A percentile compares a stretch with the other conserved stretches of the same genome.
Evolutionary conservation across 2,329 filamentous ascomycete genomes (phyloP).

Genomic region (Xylariomycetidae sp.): DNA sequence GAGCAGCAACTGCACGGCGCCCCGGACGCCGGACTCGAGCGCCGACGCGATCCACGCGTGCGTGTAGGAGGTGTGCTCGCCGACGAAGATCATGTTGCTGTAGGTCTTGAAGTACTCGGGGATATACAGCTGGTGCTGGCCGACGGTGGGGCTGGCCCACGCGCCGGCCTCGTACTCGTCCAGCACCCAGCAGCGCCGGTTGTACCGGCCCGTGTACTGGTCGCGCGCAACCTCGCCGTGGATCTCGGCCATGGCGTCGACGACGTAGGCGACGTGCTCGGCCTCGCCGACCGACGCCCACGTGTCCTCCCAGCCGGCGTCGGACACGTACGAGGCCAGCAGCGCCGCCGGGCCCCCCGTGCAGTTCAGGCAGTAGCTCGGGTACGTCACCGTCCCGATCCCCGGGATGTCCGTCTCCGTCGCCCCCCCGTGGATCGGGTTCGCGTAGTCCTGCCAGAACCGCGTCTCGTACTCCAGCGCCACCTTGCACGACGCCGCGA

Average conservation of each 20-base stretch:
- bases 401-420: slow-evolving; percentile 51
- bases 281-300: slow-evolving; percentile 45
- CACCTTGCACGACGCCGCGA: slow-evolving; percentile 47
- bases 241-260: slow-evolving; percentile 62
- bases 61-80: slow-evolving; percentile 65
- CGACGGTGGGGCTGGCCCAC: slow-evolving; percentile 55
- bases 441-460: slow-evolving; percentile 47
- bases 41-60: slow-evolving; percentile 66
- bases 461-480: slow-evolving; percentile 63
- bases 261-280: slow-evolving; percentile 57
- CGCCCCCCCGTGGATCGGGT: slow-evolving; percentile 58
- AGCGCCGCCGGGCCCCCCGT: slow-evolving; percentile 57
- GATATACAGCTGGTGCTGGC: slow-evolving; percentile 63
- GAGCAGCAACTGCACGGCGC: slow-evolving; percentile 57
- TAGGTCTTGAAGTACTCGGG: slow-evolving; percentile 70
- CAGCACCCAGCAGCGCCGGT: slow-evolving; percentile 59
- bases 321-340: slow-evolving; percentile 52
- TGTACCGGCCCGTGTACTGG: slow-evolving; percentile 59
- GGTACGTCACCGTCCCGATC: slow-evolving; percentile 60
- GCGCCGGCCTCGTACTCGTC: slow-evolving; percentile 56
- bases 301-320: slow-evolving; percentile 28
- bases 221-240: slow-evolving; percentile 54
- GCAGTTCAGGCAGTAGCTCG: slow-evolving; percentile 59
- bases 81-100: slow-evolving; percentile 61
- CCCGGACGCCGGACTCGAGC: slow-evolving; percentile 60